phyloP scores from a whole-genome alignment of 2,329 filamentous ascomycete species.

The Mariannaea elegans region DNA sequence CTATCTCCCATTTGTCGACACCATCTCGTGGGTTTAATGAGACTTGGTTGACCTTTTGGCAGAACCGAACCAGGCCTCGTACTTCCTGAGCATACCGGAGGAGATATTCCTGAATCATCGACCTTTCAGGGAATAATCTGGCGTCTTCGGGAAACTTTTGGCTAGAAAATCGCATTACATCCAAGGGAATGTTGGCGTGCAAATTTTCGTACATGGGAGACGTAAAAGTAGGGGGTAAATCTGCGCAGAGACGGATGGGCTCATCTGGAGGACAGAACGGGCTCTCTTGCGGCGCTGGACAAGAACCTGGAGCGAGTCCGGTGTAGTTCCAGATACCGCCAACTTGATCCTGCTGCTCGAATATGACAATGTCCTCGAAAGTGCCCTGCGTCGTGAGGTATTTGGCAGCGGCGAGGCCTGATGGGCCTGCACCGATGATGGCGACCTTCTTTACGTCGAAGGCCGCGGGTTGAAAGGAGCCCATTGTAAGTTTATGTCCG shows the following conservation, averaged over 20 bases:
- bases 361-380: slow-evolving; percentile 78
- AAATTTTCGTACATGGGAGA: slow-evolving; percentile 84
- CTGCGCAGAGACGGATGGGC: slow-evolving; percentile 60
- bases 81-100: slow-evolving; percentile 75
- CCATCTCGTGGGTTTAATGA: slow-evolving; percentile 40
- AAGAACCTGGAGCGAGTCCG: slow-evolving; percentile 55
- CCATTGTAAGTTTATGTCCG: slow-evolving; percentile 35
- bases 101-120: slow-evolving; percentile 78
- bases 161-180: slow-evolving; percentile 83
- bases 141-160: slow-evolving; percentile 68
- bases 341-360: slow-evolving; percentile 79
- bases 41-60: slow-evolving; percentile 73
- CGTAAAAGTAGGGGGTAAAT: slow-evolving; percentile 69
- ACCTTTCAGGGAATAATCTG: slow-evolving; percentile 78
- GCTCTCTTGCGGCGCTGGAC: slow-evolving; percentile 73
- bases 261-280: slow-evolving; percentile 69
- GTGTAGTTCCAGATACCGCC: slow-evolving; percentile 92
- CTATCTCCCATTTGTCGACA: slow-evolving; percentile 68
- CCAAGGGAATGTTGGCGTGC: slow-evolving; percentile 86
- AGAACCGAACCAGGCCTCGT: slow-evolving; percentile 72
- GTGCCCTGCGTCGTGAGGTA: slow-evolving; percentile 75
- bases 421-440: slow-evolving; percentile 84
- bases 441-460: slow-evolving; percentile 71
- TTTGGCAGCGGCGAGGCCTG: slow-evolving; percentile 81
- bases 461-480: slow-evolving; percentile 37